A percentile compares a stretch with the other conserved stretches of the same genome.
These are phyloP conservation scores for Mycena sp. DNA, from an alignment of 1,284 basidiomycete genomes.

Conservation along the genomic window DNA sequence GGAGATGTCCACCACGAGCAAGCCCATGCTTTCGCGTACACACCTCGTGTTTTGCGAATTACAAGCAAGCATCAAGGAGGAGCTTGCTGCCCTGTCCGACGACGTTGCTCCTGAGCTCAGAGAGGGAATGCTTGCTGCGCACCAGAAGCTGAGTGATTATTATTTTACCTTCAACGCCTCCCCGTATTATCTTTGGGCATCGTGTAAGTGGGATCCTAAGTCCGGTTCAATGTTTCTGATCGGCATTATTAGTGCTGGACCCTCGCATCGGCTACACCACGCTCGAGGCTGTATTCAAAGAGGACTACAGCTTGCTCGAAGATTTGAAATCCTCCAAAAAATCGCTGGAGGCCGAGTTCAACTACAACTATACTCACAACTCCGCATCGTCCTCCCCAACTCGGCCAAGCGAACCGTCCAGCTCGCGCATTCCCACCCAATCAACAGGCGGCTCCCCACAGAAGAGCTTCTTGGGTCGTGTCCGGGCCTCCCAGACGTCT, in stretches of 20 bases:
- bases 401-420: background rate
- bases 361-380: constrained; percentile 12
- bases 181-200: constrained; percentile 27
- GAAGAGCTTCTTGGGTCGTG: constrained; percentile 2
- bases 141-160: constrained; percentile 29
- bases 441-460: background rate
- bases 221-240: background rate
- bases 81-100: background rate
- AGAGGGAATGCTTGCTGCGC: constrained; percentile 18
- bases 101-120: constrained; percentile 12
- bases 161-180: constrained; percentile 29
- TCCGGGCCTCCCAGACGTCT: background rate
- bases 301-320: constrained; percentile 14
- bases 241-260: constrained; percentile 26
- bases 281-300: constrained; percentile 8
- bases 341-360: constrained; percentile 22
- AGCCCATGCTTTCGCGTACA: constrained; percentile 32
- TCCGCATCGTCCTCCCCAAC: background rate
- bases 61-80: constrained; percentile 8
- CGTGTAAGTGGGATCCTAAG: constrained; percentile 8
- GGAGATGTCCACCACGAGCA: constrained; percentile 39
- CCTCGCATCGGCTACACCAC: constrained; percentile 26
- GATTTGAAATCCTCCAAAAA: constrained; percentile 29
- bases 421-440: background rate
- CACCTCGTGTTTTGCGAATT: too few relatives aligned